Evolutionary conservation across 345 rosid genomes (phyloP).

Genomic region (Punica granatum): DNA sequence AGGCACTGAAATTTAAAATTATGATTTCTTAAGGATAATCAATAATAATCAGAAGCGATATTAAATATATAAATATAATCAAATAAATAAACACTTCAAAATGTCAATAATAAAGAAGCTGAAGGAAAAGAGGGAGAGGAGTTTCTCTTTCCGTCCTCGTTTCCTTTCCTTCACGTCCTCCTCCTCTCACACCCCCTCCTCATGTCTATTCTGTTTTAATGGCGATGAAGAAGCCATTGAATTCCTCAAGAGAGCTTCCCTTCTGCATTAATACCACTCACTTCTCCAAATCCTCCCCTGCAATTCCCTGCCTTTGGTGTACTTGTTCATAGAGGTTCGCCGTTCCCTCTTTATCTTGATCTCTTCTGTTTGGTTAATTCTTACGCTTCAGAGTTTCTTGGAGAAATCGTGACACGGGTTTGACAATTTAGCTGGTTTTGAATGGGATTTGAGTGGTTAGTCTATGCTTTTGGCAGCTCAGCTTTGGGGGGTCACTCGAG

Average conservation of each 20-base stretch:
- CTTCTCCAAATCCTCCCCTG: not conserved
- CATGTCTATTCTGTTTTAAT: conserved; percentile 3
- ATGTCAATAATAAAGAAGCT: not conserved
- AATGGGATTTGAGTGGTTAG: not conserved
- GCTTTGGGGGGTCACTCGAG: conserved; percentile 1
- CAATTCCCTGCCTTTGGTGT: not conserved
- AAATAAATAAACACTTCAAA: not conserved
- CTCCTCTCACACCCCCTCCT: not conserved
- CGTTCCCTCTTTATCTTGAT: not conserved
- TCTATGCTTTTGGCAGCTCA: not conserved
- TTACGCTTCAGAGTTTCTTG: not conserved
- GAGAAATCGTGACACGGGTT: not conserved
- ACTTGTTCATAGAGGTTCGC: not conserved
- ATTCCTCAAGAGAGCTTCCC: conserved; percentile 7
- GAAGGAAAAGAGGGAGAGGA: not conserved
- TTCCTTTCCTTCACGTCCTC: not conserved
- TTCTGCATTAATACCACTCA: conserved; percentile 5
- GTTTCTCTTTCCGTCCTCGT: not conserved
- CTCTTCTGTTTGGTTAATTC: not conserved
- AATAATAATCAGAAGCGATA: too few relatives aligned
- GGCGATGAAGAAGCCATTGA: conserved; percentile 9
- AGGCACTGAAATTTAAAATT: not conserved
- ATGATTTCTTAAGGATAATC: too few relatives aligned
- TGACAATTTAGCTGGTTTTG: not conserved
- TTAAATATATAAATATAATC: not conserved